A percentile compares a stretch with the other conserved stretches of the same genome.
Conservation (phyloP, 148 eudicot genomes). For the Cornus florida region DNA sequence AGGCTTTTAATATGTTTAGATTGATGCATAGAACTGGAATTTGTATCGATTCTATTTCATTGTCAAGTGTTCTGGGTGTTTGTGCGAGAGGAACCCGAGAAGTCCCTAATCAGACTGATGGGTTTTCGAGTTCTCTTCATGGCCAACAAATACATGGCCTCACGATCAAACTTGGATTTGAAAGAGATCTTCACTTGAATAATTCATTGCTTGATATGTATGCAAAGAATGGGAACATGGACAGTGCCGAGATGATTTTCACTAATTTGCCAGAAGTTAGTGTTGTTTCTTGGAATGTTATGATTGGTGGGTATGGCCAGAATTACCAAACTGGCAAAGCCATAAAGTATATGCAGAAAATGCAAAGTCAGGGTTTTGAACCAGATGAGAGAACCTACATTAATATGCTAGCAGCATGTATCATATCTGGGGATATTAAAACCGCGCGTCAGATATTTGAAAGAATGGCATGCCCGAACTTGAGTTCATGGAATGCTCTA, state of each 20-base stretch:
- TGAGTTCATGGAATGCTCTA: slow-evolving; percentile 80
- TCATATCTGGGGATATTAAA: slow-evolving; percentile 44
- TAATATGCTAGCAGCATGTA: slow-evolving; percentile 55
- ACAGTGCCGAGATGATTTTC: slow-evolving; percentile 53
- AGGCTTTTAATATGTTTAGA: slow-evolving; percentile 60
- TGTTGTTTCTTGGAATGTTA: slow-evolving; percentile 77
- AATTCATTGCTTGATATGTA: slow-evolving; percentile 80
- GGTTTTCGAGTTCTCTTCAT: slow-evolving; percentile 25
- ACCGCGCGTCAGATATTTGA: slow-evolving; percentile 55
- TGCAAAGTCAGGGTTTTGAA: slow-evolving; percentile 56
- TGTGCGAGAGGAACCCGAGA: slow-evolving; percentile 38
- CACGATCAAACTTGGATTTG: slow-evolving; percentile 62
- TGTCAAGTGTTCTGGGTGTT: slow-evolving; percentile 65
- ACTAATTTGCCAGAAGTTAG: slow-evolving; percentile 34
- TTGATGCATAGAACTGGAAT: slow-evolving; percentile 49
- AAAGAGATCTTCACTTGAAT: slow-evolving; percentile 53
- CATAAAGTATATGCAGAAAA: slow-evolving; percentile 46
- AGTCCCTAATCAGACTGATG: slow-evolving; percentile 22
- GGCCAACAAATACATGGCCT: slow-evolving; percentile 60
- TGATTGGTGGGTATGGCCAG: slow-evolving; percentile 79
- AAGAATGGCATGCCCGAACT: slow-evolving; percentile 53
- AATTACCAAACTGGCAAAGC: slow-evolving; percentile 45
- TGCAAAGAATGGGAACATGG: slow-evolving; percentile 64
- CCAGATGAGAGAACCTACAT: slow-evolving; percentile 70
- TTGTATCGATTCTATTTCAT: slow-evolving; percentile 55